A percentile compares a stretch with the other conserved stretches of the same genome.
Conservation (phyloP, 805 yeast genomes). For the Spencermartinsiella europaea region DNA sequence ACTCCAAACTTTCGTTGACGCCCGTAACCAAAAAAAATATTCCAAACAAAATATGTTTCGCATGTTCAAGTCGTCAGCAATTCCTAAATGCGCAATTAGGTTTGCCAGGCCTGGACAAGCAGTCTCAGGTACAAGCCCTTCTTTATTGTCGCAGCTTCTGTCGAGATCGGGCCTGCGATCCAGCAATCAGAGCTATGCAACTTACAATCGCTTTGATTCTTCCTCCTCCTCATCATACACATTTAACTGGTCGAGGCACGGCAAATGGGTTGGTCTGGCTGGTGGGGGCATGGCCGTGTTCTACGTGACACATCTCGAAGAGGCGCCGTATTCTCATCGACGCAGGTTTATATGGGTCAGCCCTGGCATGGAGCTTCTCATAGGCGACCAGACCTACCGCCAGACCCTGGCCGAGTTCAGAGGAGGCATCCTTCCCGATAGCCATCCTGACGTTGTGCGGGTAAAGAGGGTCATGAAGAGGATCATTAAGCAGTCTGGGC, state of each 20-base stretch:
- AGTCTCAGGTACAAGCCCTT: too few relatives aligned
- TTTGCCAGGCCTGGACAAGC: too few relatives aligned
- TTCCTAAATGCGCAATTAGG: too few relatives aligned
- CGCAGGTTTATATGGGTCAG: slow-evolving; percentile 68
- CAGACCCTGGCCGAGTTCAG: slow-evolving; percentile 54
- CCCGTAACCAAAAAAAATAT: too few relatives aligned
- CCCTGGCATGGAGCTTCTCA: slow-evolving; percentile 51
- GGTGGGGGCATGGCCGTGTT: slow-evolving; percentile 28
- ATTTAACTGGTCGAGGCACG: slow-evolving; percentile 12
- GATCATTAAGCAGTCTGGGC: slow-evolving; percentile 41
- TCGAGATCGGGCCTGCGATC: too few relatives aligned
- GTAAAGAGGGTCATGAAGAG: slow-evolving; percentile 61
- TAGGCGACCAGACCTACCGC: slow-evolving; percentile 61
- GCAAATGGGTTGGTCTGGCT: slow-evolving; percentile 29
- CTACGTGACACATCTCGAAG: slow-evolving; percentile 55
- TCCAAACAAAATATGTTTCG: too few relatives aligned
- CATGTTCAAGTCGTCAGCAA: too few relatives aligned
- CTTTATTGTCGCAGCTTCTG: too few relatives aligned
- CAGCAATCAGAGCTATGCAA: slow-evolving; percentile 35
- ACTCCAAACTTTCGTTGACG: too few relatives aligned
- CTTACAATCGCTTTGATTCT: slow-evolving; percentile 35
- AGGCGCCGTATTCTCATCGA: slow-evolving; percentile 78
- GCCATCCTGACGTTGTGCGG: slow-evolving; percentile 52
- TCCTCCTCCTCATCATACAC: too few relatives aligned
- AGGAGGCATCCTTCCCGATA: slow-evolving; percentile 50